Evolutionary conservation across 2,329 filamentous ascomycete species (phyloP).

Genomic region (Diplocarpon rosae): DNA sequence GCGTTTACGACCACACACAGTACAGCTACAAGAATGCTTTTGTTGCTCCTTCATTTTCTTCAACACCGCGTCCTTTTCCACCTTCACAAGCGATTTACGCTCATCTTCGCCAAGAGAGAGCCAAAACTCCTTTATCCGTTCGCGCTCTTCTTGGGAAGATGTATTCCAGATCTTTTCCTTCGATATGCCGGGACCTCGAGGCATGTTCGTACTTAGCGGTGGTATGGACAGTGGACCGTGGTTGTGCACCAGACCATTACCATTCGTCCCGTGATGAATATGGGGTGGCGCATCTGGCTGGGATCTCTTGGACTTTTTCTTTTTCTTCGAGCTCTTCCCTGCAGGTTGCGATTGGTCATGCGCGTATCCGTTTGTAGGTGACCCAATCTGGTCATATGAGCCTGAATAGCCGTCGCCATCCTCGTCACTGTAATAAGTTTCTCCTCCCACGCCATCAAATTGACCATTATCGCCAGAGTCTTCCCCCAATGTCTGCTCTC

Average conservation of each 20-base stretch:
- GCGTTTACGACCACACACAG: conserved; percentile 89
- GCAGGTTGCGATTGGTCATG: conserved; percentile 17
- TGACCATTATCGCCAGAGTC: conserved; percentile 25
- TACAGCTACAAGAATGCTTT: conserved; percentile 97
- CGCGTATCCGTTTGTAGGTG: conserved; percentile 25
- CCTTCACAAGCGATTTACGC: conserved; percentile 88
- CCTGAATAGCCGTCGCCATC: conserved; percentile 30
- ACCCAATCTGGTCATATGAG: conserved; percentile 25
- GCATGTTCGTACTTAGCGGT: conserved; percentile 31
- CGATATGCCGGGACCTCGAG: conserved; percentile 28
- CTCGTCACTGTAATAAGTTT: conserved; percentile 46
- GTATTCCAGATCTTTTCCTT: conserved; percentile 95
- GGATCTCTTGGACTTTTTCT: conserved; percentile 28
- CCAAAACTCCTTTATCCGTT: conserved; percentile 98
- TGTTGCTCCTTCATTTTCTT: conserved; percentile 99
- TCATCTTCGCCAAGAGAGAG: conserved; percentile 87
- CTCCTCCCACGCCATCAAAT: conserved; percentile 37
- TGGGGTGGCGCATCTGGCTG: conserved; percentile 15
- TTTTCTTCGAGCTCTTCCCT: conserved; percentile 30
- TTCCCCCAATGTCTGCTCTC: conserved; percentile 21
- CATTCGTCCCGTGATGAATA: conserved; percentile 19
- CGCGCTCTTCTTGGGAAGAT: conserved; percentile 83
- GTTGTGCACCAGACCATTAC: conserved; percentile 23
- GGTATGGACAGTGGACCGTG: conserved; percentile 26
- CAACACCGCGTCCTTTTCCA: conserved; percentile 95